Base-by-base conservation (phyloP, 2,329 filamentous ascomycete species). In the Fusarium sp. region DNA sequence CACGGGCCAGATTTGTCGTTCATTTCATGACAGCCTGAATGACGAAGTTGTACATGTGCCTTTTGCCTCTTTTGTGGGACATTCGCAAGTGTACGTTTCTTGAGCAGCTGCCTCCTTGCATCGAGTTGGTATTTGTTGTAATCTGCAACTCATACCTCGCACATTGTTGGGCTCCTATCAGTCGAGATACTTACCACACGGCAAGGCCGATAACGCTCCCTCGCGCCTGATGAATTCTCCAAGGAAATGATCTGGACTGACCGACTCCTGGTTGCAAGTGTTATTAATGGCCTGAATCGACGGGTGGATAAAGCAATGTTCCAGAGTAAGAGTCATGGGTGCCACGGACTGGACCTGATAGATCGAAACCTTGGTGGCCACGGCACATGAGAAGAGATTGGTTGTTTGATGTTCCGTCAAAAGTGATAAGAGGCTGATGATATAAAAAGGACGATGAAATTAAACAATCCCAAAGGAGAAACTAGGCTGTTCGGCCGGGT, bases 401-500 rank as follows among this genome's bases (percentile, higher is more conserved):
- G 49, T 58, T 32, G 36, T 31, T 38, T 36, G 40, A 47, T 42
- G 53, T 47, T 44, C 38, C 15, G 11, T 49, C 35, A 22, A 50
- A 53, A 51, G 42, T 48, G 50, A 64, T 48, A 44, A 43, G 31
- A 45, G 22, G 36, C 13, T 52, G 36, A 32, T 50, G 55, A 57
- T 68, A 67, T 62, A 61, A 58, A 67, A 67, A 58, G 68, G 67
- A 59, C 48, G 52, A 62, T 62, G 57, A 73, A 68, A 73, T 74
- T 70, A 70, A 49, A 46, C 41, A 46, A 47, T 36, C 64, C 61
- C 59, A 54, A 58, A 55, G 51, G 58, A 69, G 68, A 73, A 56
- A 73, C 70, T 73, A 61, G 52, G 32, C 15, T 71, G 66, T 70
- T 56, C 64, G 24, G 48, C n/a, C 15, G 31, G 31, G 13, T 32